Conservation (phyloP, 345 rosid genomes). For the Alliaria petiolata region DNA sequence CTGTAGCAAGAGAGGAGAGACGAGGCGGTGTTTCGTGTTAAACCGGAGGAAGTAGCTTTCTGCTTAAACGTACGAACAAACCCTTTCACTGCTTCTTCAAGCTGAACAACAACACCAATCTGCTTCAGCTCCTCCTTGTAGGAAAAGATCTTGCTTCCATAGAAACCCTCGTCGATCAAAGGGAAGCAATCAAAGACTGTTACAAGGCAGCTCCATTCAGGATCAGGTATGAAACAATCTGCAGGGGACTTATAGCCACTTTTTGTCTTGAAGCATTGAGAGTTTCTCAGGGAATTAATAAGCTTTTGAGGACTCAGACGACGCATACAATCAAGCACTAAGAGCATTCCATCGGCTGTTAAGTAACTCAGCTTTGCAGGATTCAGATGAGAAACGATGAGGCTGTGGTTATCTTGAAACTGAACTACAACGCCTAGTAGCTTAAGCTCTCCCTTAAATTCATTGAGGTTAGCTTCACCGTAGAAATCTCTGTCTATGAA, state of each 20-base stretch:
- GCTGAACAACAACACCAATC: slow-evolving; percentile 47
- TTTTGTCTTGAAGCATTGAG: slow-evolving; percentile 48
- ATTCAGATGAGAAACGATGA: slow-evolving; percentile 42
- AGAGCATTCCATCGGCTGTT: slow-evolving; percentile 42
- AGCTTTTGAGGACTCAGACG: slow-evolving; percentile 13
- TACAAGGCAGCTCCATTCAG: slow-evolving; percentile 59
- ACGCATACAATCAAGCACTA: slow-evolving; percentile 44
- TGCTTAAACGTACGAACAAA: slow-evolving; percentile 41
- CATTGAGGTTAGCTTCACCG: slow-evolving; percentile 34
- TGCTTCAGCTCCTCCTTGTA: slow-evolving; percentile 42
- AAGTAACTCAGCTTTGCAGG: slow-evolving; percentile 1
- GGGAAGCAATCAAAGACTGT: slow-evolving; percentile 52
- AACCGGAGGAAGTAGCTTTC: slow-evolving; percentile 31
- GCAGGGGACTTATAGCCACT: slow-evolving; percentile 44
- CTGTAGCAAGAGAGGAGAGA: slow-evolving; percentile 53
- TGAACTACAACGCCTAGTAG: slow-evolving; percentile 55
- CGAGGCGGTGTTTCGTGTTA: slow-evolving; percentile 34
- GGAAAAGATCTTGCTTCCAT: slow-evolving; percentile 29
- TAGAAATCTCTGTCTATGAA: slow-evolving; percentile 45
- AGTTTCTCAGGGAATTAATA: slow-evolving; percentile 17
- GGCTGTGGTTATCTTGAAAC: slow-evolving; percentile 28
- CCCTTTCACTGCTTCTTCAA: slow-evolving; percentile 41
- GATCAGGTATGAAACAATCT: slow-evolving; percentile 53
- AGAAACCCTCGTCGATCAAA: slow-evolving; percentile 37
- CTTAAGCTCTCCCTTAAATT: slow-evolving; percentile 46